Evolutionary conservation across 805 yeast genomes (phyloP).

Genomic region (Yueomyces sinensis): DNA sequence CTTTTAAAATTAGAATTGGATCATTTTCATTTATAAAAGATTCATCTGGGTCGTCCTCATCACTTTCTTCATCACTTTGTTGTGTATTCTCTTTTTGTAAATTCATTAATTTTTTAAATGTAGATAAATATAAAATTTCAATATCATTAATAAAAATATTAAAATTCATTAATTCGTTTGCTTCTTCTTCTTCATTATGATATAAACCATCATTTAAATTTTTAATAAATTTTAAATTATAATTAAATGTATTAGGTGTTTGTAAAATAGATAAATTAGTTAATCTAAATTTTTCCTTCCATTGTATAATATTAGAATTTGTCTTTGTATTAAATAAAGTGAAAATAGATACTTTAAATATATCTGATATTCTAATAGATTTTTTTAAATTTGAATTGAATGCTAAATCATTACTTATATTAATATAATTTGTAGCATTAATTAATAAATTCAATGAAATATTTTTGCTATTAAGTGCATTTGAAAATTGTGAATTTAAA

Average conservation of each 20-base stretch:
- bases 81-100: no score
- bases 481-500: no score
- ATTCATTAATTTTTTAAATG: conserved; percentile 51
- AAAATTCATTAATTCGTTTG: conserved; percentile 26
- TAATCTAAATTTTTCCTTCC: conserved; percentile 64
- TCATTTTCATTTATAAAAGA: conserved; percentile 32
- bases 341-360: conserved; percentile 42
- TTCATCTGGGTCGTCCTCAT: no score
- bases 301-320: conserved; percentile 29
- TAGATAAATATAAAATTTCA: no score
- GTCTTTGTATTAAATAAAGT: conserved; percentile 33
- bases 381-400: background rate
- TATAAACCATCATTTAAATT: conserved; percentile 58
- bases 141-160: no score
- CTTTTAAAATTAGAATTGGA: conserved; percentile 57
- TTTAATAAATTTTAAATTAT: conserved; percentile 37
- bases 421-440: conserved; percentile 42
- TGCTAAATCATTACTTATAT: conserved; percentile 7
- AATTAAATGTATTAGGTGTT: conserved; percentile 21
- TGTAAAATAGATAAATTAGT: conserved; percentile 30
- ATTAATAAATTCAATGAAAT: conserved; percentile 54
- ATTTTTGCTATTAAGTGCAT: conserved; percentile 33
- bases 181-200: conserved; percentile 44
- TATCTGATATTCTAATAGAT: conserved; percentile 40
- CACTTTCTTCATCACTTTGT: no score